Conservation (phyloP, 2,329 filamentous ascomycete genomes). For the Ophiostoma fasciatum region DNA sequence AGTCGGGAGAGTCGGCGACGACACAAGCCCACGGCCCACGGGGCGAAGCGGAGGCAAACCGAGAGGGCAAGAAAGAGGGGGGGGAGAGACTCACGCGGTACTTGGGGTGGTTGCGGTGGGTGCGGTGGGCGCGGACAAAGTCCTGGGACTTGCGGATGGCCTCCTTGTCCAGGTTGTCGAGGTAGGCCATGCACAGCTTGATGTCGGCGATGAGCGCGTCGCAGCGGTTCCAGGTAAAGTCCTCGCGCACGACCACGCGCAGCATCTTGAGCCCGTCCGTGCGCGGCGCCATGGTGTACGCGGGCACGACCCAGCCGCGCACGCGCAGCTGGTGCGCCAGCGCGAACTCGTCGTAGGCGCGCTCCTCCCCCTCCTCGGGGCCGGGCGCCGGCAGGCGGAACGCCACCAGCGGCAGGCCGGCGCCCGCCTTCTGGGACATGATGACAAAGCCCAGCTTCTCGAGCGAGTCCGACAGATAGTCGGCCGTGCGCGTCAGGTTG, state of each 20-base stretch:
- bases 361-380: constrained; percentile 29
- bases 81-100: constrained; percentile 28
- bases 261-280: constrained; percentile 77
- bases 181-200: constrained; percentile 55
- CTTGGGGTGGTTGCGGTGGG: constrained; percentile 34
- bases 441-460: constrained; percentile 69
- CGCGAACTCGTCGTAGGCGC: constrained; percentile 58
- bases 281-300: constrained; percentile 93
- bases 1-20: not conserved
- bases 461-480: constrained; percentile 67
- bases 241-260: constrained; percentile 82
- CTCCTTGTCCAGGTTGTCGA: constrained; percentile 61
- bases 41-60: too few species aligned
- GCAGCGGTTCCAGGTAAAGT: constrained; percentile 72
- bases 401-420: constrained; percentile 77
- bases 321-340: constrained; percentile 75
- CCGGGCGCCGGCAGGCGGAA: constrained; percentile 53
- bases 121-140: constrained; percentile 45
- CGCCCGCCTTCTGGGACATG: constrained; percentile 65
- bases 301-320: constrained; percentile 84
- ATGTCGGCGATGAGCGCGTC: constrained; percentile 67
- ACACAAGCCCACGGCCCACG: not conserved
- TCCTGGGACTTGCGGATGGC: constrained; percentile 54
- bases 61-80: not conserved
- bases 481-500: constrained; percentile 78